Percentiles rank a stretch among this genome's conserved stretches.
phyloP scores from a whole-genome alignment of 2,329 filamentous ascomycete species.

The Exophiala sp. region DNA sequence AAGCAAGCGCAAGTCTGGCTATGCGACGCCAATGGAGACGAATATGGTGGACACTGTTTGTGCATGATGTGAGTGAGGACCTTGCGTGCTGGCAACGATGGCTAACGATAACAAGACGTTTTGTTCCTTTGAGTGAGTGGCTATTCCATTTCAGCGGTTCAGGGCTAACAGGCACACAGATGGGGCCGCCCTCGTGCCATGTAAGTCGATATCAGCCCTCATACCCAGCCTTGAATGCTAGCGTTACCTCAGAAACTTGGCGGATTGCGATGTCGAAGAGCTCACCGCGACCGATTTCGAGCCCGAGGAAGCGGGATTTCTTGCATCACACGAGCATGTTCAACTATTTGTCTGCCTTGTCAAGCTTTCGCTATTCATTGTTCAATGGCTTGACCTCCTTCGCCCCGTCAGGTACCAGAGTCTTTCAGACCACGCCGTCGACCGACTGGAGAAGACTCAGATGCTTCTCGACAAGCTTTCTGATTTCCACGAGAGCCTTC shows the following conservation, averaged over 20 bases:
- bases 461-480: not conserved
- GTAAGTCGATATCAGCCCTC: not conserved
- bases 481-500: conserved; percentile 1
- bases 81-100: too few relatives aligned
- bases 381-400: conserved; percentile 4
- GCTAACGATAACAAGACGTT: too few relatives aligned
- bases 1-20: not conserved
- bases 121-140: too few relatives aligned
- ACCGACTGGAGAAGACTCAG: not conserved
- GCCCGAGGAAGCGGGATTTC: not conserved
- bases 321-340: conserved; percentile 5
- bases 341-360: conserved; percentile 3
- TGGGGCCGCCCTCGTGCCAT: conserved; percentile 8
- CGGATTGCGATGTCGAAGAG: conserved; percentile 1
- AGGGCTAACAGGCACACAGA: not conserved
- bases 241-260: not conserved
- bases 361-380: conserved; percentile 5
- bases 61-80: conserved; percentile 3
- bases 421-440: not conserved
- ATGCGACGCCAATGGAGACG: conserved; percentile 10
- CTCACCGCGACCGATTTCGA: conserved; percentile 1
- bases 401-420: not conserved
- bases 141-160: not conserved
- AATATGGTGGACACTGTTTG: conserved; percentile 8
- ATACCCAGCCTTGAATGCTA: too few relatives aligned